Conservation (phyloP, 2,329 filamentous ascomycete genomes). For the Dothideomycetes sp. region DNA sequence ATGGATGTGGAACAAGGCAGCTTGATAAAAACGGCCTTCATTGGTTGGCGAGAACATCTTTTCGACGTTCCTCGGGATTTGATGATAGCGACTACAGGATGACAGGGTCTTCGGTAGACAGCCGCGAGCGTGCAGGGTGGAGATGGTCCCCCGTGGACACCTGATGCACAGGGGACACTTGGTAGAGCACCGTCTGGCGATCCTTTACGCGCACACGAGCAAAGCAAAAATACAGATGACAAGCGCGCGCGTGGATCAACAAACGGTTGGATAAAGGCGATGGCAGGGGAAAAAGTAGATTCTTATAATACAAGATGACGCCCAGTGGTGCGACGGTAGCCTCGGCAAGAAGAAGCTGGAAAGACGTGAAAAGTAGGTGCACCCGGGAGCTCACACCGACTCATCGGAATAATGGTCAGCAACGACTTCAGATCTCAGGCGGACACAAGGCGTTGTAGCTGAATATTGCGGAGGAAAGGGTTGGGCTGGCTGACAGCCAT, state of each 20-base stretch:
- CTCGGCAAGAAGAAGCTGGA: constrained; percentile 9
- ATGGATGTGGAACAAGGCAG: constrained; percentile 5
- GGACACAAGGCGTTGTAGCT: neutral
- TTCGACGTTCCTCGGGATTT: neutral
- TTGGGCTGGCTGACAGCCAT: neutral
- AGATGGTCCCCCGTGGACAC: neutral
- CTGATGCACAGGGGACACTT: constrained; percentile 3
- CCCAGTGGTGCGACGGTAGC: constrained; percentile 7
- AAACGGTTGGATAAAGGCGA: constrained; percentile 2
- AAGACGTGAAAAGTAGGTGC: too few species aligned
- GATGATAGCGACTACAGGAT: neutral
- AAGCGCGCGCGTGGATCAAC: constrained; percentile 1
- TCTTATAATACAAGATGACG: constrained; percentile 9
- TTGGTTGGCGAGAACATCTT: constrained; percentile 7
- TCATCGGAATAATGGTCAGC: too few species aligned
- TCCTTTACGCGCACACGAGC: neutral
- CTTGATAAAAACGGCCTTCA: constrained; percentile 6
- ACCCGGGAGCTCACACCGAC: too few species aligned
- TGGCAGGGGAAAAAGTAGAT: neutral
- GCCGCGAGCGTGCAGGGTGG: neutral
- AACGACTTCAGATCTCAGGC: constrained; percentile 8
- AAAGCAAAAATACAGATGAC: neutral
- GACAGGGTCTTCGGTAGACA: neutral
- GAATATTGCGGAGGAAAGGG: constrained; percentile 6
- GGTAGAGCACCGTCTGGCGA: neutral